Evolutionary conservation across 2,329 filamentous ascomycete species (phyloP), one percentile per base, ranked within the genome.

Genomic region (Calonectria hawksworthii): DNA sequence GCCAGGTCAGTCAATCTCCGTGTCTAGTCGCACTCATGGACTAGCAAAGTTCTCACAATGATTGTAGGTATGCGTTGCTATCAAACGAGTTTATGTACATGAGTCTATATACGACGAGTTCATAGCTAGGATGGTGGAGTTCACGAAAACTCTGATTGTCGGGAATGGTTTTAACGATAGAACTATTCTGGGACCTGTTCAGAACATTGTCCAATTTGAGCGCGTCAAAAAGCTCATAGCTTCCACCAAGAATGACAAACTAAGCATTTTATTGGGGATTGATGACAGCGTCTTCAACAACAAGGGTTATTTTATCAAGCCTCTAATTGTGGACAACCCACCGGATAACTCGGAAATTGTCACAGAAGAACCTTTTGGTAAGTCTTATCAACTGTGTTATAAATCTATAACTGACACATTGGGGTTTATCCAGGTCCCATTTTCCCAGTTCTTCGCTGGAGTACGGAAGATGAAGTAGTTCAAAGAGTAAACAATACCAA

Each of bases 131-230:
- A 77, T 89, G 18, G 79, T 85, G 8, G 75, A 79, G 11, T 70
- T 76, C 3, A 76, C 81, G 70, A 86, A 91, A 74, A 87, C 84
- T 6, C 84, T 84, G 61, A 82, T 85, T 21, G 79, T 91, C 7
- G 86, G 90, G 76, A 87, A 89, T 21, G 90, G 90, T 0, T 75
- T 77, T 0, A 30, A 73, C 1, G 36, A 81, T 0, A 77, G 69
- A 1, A 76, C 73, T 8, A 77, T 90, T 51, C 88, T 92, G 70
- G 90, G 91, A 0, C 93, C 93, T 0, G 83, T 94, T 3, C 91
- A 92, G 75, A 94, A 94, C 83, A 83, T 87, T 77, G 89, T 91
- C 88, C 93, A 94, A 82, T 94, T 88, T 80, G 89, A 93, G 16
- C 88, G 92, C 14, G 80, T 83, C 44, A 81, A 79, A 72, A 77